Percentiles rank a stretch among this genome's conserved stretches.
These are phyloP conservation scores for Candida ipomoeae DNA, from an alignment of 805 yeast species.

Conservation along the genomic window DNA sequence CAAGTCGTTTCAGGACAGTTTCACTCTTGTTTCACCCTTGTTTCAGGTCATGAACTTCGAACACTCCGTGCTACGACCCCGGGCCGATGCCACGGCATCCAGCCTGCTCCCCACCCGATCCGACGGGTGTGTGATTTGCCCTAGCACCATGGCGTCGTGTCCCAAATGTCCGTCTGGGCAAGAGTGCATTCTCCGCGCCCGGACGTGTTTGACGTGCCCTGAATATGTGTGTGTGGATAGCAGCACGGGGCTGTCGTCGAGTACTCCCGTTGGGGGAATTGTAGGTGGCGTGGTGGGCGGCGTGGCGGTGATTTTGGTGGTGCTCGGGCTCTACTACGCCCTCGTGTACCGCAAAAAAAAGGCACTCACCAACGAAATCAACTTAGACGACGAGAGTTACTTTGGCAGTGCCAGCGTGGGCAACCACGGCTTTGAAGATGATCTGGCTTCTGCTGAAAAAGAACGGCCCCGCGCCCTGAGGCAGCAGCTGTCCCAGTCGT, in stretches of 20 bases:
- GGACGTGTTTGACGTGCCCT: conserved; percentile 15
- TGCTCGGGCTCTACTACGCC: conserved; percentile 31
- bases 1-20: too few relatives aligned
- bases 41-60: not conserved
- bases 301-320: conserved; percentile 40
- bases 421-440: conserved; percentile 3
- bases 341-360: conserved; percentile 32
- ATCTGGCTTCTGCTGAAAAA: conserved; percentile 8
- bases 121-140: conserved; percentile 42
- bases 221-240: conserved; percentile 11
- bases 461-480: conserved; percentile 10
- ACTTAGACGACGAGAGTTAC: conserved; percentile 12
- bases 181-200: conserved; percentile 12
- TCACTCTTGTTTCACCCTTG: too few relatives aligned
- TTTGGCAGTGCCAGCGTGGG: conserved; percentile 8
- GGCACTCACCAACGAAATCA: conserved; percentile 25
- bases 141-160: conserved; percentile 41
- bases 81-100: conserved; percentile 9
- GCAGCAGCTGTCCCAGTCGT: conserved; percentile 5
- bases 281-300: conserved; percentile 76
- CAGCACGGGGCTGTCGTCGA: not conserved
- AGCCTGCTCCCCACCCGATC: conserved; percentile 19
- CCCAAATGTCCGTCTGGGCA: conserved; percentile 32
- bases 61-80: conserved; percentile 10
- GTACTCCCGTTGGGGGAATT: conserved; percentile 42